phyloP scores from a whole-genome alignment of 176 grass and related monocot species.

The Poa annua region DNA sequence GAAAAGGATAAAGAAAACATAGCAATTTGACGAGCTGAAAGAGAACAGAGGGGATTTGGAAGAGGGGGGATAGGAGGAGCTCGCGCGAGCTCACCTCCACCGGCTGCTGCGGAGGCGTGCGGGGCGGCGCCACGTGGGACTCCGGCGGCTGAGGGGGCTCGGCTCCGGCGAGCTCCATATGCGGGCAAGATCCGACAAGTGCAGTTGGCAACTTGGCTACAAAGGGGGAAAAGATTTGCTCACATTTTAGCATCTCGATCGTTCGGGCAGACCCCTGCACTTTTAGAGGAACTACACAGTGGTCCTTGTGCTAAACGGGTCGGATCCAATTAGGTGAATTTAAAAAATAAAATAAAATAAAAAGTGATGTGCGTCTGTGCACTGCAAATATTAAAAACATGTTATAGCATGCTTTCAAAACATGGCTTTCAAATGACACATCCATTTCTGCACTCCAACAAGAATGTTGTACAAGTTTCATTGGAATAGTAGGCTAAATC shows the following conservation, averaged over 20 bases:
- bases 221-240: slow-evolving; percentile 44
- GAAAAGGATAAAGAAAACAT: neutral
- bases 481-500: too few species aligned
- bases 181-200: slow-evolving; percentile 54
- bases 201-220: slow-evolving; percentile 41
- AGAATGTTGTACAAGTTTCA: too few species aligned
- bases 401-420: too few species aligned
- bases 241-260: slow-evolving; percentile 28
- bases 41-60: neutral
- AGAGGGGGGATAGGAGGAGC: neutral
- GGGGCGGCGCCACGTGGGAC: slow-evolving; percentile 35
- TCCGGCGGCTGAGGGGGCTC: slow-evolving; percentile 39
- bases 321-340: slow-evolving; percentile 9
- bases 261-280: neutral
- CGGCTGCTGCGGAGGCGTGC: slow-evolving; percentile 41
- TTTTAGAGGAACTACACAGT: neutral
- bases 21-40: slow-evolving; percentile 12
- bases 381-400: too few species aligned
- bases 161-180: slow-evolving; percentile 54
- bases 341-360: too few species aligned
- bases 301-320: slow-evolving; percentile 1
- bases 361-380: too few species aligned
- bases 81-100: slow-evolving; percentile 31
- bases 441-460: too few species aligned
- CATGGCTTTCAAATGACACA: too few species aligned